Conservation (phyloP, 345 rosid species). For the Moricandia moricandioides region DNA sequence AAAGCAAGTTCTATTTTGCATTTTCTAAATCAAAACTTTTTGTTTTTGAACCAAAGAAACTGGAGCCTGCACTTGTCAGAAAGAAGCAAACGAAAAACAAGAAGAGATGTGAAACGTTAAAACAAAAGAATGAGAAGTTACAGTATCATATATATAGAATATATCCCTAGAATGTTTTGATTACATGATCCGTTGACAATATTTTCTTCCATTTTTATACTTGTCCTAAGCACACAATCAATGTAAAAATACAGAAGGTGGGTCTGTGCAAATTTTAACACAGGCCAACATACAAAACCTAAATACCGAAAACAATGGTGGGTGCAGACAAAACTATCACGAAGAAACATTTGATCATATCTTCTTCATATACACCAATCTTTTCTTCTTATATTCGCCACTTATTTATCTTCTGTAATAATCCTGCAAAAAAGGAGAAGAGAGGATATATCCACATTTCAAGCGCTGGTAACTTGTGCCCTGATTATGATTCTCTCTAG, state of each 20-base stretch:
- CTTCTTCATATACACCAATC: slow-evolving; percentile 31
- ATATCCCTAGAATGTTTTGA: slow-evolving; percentile 18
- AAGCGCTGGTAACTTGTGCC: slow-evolving; percentile 4
- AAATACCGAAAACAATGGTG: background rate
- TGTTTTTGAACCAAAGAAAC: background rate
- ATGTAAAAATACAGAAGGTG: slow-evolving; percentile 32
- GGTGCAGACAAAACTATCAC: slow-evolving; percentile 25
- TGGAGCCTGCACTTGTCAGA: slow-evolving; percentile 16
- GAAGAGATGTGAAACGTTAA: background rate
- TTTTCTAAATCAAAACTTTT: too few relatives aligned
- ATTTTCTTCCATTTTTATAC: slow-evolving; percentile 7
- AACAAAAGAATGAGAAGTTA: background rate
- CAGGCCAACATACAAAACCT: slow-evolving; percentile 22
- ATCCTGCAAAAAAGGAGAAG: slow-evolving; percentile 26
- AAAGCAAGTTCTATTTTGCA: too few relatives aligned
- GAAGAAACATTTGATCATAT: slow-evolving; percentile 28
- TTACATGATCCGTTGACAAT: slow-evolving; percentile 29
- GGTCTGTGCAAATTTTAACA: slow-evolving; percentile 1
- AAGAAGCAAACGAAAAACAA: background rate
- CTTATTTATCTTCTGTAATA: slow-evolving; percentile 35
- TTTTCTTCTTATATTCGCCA: slow-evolving; percentile 8
- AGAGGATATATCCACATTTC: slow-evolving; percentile 14
- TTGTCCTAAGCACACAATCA: slow-evolving; percentile 30
- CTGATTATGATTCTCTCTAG: slow-evolving; percentile 19
- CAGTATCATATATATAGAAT: slow-evolving; percentile 23